Conservation (phyloP, 768 basidiomycete species). For the Cystobasidium onofrii region DNA sequence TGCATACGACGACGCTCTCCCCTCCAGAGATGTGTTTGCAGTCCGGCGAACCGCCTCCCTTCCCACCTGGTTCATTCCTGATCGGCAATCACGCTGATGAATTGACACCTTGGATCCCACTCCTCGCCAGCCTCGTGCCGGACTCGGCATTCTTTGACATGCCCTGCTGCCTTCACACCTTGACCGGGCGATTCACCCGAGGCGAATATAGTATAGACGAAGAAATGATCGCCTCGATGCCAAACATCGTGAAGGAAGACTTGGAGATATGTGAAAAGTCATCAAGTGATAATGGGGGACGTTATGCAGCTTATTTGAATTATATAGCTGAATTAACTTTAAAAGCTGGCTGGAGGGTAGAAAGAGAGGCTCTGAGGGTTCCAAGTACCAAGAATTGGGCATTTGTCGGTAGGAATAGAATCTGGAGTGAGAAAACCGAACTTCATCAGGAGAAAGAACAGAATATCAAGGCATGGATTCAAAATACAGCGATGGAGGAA, state of each 20-base stretch:
- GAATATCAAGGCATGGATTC: neutral
- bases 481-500: neutral
- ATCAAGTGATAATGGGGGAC: slow-evolving; percentile 52
- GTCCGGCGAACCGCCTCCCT: neutral
- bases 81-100: slow-evolving; percentile 97
- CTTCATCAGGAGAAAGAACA: neutral
- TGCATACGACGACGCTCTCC: slow-evolving; percentile 60
- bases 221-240: neutral
- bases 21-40: slow-evolving; percentile 22
- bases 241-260: neutral
- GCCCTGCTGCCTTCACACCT: slow-evolving; percentile 63
- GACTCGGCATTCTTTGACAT: slow-evolving; percentile 59
- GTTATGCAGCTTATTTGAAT: slow-evolving; percentile 74
- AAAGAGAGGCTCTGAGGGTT: slow-evolving; percentile 76
- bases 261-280: slow-evolving; percentile 44
- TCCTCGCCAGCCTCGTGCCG: slow-evolving; percentile 58
- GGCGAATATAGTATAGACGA: slow-evolving; percentile 53
- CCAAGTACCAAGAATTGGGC: slow-evolving; percentile 93
- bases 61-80: slow-evolving; percentile 57
- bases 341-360: slow-evolving; percentile 75
- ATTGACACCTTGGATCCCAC: slow-evolving; percentile 85
- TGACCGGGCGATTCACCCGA: slow-evolving; percentile 66
- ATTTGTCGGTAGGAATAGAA: slow-evolving; percentile 54
- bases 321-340: slow-evolving; percentile 70
- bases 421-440: neutral